Evolutionary conservation across 2,329 filamentous ascomycete species (phyloP), one percentile per base, ranked within the genome.

Genomic region (Tolypocladium album): DNA sequence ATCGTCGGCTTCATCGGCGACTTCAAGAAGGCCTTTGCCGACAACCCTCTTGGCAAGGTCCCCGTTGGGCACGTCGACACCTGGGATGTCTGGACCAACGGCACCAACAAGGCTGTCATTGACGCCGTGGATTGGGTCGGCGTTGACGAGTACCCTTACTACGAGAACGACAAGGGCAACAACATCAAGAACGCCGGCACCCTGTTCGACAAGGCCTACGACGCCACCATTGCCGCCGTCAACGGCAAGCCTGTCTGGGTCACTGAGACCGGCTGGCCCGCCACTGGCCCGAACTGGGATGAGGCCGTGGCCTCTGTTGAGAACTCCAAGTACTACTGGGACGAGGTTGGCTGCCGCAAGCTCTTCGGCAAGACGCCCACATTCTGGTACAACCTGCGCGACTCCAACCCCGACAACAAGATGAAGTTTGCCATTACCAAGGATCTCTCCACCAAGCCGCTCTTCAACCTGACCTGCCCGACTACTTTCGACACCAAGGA

Each of bases 31-130:
- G 78, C 82, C 59, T 83, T 91, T 66, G 69, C 78, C 56, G 67
- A 67, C 66, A 75, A 70, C 20, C 60, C 71, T 20, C 73, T 82
- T 22, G 64, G 76, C 71, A 76, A 76, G 57, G 74, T 79, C 61
- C 78, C 83, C 57, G 75, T 87, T 63, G 85, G 85, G 34, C 86
- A 88, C 71, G 86, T 88, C 65, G 86, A 89, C 72, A 88, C 86
- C 58, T 88, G 84, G 82, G 84, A 84, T 53, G 79, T 78, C 55
- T 86, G 83, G 82, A 77, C 80, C 55, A 82, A 88, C 72, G 62
- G 71, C 61, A 79, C 78, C 68, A 88, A 87, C 76, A 78, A 78
- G 66, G 72, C 75, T 59, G 84, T 88, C 61, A 79, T 88, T 64
- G 76, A 82, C 61, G 84, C 83, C 59, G 77, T 82, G 62, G 86